phyloP scores from a whole-genome alignment of 306 rosid species.

The Phaseolus lunatus region DNA sequence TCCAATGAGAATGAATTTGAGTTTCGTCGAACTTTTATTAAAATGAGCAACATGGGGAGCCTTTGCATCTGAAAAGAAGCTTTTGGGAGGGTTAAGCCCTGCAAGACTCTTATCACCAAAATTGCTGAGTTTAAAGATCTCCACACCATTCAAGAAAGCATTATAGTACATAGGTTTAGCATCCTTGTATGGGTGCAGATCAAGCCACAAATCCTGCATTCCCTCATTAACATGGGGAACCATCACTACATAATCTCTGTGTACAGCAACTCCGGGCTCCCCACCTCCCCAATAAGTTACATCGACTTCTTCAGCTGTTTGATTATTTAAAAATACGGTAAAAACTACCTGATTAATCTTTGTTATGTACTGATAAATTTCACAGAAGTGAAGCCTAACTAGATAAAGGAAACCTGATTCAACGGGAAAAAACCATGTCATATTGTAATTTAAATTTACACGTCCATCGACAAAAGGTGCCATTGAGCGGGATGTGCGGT shows the following conservation, averaged over 20 bases:
- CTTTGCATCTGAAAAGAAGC: background rate
- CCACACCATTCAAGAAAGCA: slow-evolving; percentile 53
- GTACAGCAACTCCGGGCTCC: slow-evolving; percentile 38
- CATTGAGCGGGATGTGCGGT: slow-evolving; percentile 33
- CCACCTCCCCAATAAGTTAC: background rate
- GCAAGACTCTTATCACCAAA: slow-evolving; percentile 31
- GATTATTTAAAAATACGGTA: slow-evolving; percentile 44
- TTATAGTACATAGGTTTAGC: background rate
- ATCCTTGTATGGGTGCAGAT: slow-evolving; percentile 34
- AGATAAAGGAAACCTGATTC: slow-evolving; percentile 60
- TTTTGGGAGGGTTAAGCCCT: slow-evolving; percentile 21
- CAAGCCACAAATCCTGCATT: slow-evolving; percentile 53
- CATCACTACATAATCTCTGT: slow-evolving; percentile 44
- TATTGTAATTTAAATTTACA: slow-evolving; percentile 38
- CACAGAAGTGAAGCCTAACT: slow-evolving; percentile 66
- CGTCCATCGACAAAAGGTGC: fast-evolving
- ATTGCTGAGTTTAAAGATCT: slow-evolving; percentile 46
- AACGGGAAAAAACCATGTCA: slow-evolving; percentile 47
- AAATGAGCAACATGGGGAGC: background rate
- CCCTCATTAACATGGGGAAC: slow-evolving; percentile 30
- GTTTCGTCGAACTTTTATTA: background rate
- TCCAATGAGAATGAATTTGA: slow-evolving; percentile 11
- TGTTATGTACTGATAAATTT: background rate
- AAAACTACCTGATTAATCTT: slow-evolving; percentile 24
- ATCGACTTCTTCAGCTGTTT: slow-evolving; percentile 40